phyloP scores from a whole-genome alignment of 2,329 filamentous ascomycete genomes.

The Macrophomina tecta region DNA sequence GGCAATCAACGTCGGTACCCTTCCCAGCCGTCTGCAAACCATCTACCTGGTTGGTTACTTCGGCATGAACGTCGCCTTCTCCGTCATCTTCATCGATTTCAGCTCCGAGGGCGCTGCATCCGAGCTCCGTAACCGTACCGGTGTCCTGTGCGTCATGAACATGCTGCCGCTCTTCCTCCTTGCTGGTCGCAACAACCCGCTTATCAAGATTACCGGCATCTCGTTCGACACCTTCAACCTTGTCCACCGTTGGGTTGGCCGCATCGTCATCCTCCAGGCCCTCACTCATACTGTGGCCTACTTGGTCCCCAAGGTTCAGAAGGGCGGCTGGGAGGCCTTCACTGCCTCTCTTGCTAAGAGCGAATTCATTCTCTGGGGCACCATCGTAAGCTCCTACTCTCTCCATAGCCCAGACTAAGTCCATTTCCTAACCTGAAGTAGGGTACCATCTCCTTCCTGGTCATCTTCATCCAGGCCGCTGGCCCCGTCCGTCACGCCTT shows the following conservation, averaged over 20 bases:
- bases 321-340: constrained; percentile 58
- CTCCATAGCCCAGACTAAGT: background rate
- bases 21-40: constrained; percentile 56
- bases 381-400: constrained; percentile 59
- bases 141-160: constrained; percentile 74
- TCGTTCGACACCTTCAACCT: constrained; percentile 86
- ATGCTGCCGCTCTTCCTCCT: constrained; percentile 79
- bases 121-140: constrained; percentile 67
- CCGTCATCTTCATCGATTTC: constrained; percentile 63
- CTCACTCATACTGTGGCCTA: constrained; percentile 70
- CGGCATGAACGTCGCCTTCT: constrained; percentile 55
- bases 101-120: constrained; percentile 75
- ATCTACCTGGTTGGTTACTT: constrained; percentile 56
- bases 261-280: constrained; percentile 74
- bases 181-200: constrained; percentile 77
- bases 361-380: constrained; percentile 65
- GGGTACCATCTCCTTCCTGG: constrained; percentile 66
- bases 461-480: constrained; percentile 70
- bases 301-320: constrained; percentile 53
- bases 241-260: constrained; percentile 79
- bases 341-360: constrained; percentile 46
- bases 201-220: constrained; percentile 73
- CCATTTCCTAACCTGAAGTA: constrained; percentile 37
- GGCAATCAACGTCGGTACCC: constrained; percentile 56
- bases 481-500: constrained; percentile 77